Evolutionary conservation across 2,329 filamentous ascomycete genomes (phyloP).

Genomic region (Beauveria pseudobassiana): DNA sequence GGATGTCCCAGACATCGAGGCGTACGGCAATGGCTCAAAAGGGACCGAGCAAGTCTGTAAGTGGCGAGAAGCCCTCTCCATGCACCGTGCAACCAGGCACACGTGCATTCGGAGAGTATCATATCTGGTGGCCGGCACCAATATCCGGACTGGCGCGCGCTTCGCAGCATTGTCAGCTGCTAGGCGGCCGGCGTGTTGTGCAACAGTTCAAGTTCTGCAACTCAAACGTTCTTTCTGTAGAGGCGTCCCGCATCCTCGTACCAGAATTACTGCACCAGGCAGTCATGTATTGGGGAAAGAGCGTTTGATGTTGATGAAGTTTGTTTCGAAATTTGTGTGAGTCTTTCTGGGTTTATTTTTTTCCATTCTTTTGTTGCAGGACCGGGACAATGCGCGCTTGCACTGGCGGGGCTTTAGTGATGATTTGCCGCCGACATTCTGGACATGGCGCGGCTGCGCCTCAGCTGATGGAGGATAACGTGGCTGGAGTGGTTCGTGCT

Average conservation of each 20-base stretch:
- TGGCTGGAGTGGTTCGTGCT: not conserved
- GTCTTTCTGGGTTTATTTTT: not conserved
- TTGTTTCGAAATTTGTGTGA: not conserved
- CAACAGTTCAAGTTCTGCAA: no score
- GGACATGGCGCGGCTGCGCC: constrained; percentile 7
- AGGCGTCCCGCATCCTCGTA: no score
- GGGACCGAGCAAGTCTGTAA: not conserved
- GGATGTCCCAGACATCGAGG: constrained; percentile 1
- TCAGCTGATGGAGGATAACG: not conserved
- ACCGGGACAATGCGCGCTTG: not conserved
- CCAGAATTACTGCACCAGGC: not conserved
- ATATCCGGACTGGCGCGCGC: not conserved
- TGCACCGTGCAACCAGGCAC: not conserved
- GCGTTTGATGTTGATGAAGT: no score
- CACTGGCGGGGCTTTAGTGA: not conserved
- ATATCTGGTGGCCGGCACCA: not conserved
- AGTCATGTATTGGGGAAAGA: no score
- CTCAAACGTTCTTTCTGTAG: no score
- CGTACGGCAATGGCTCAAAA: not conserved
- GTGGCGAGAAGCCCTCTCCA: not conserved
- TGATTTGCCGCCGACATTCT: not conserved
- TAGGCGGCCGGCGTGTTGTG: no score
- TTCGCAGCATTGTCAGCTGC: not conserved
- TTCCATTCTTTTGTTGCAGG: not conserved
- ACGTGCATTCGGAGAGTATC: not conserved